These are phyloP conservation scores for Protomyces inouyei DNA, from an alignment of 1,139 yeast genomes.

Conservation along the genomic window DNA sequence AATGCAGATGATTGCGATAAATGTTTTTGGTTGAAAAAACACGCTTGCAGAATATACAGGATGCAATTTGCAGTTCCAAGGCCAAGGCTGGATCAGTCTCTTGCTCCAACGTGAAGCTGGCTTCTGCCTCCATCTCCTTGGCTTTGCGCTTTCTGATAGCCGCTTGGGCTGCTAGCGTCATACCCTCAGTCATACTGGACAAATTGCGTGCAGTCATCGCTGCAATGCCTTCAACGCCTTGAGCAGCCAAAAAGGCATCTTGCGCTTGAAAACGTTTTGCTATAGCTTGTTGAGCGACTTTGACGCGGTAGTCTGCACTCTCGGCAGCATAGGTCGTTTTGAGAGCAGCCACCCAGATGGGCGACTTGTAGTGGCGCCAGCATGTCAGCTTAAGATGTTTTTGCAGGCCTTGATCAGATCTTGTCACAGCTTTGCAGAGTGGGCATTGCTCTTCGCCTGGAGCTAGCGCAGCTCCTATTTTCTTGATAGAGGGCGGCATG, in stretches of 20 bases:
- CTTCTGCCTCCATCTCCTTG: neutral
- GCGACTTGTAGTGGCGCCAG: neutral
- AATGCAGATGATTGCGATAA: neutral
- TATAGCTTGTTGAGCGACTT: neutral
- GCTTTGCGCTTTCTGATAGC: neutral
- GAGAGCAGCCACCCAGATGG: neutral
- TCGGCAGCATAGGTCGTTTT: neutral
- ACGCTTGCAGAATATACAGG: neutral
- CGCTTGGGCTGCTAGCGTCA: neutral
- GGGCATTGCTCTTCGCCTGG: neutral
- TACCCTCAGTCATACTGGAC: no score
- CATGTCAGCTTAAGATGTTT: neutral
- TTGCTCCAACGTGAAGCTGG: neutral
- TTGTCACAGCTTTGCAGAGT: neutral
- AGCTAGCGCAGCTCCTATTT: neutral
- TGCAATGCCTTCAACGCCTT: neutral
- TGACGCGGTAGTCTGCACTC: neutral
- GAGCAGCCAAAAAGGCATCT: neutral
- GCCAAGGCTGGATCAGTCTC: neutral
- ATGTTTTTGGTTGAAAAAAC: neutral
- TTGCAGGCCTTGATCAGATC: neutral
- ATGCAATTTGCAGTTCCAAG: neutral
- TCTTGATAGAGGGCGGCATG: neutral
- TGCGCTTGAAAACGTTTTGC: neutral
- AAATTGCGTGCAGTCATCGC: neutral